Base-by-base conservation (phyloP, 2,329 filamentous ascomycete genomes). In the Xylaria sp. region DNA sequence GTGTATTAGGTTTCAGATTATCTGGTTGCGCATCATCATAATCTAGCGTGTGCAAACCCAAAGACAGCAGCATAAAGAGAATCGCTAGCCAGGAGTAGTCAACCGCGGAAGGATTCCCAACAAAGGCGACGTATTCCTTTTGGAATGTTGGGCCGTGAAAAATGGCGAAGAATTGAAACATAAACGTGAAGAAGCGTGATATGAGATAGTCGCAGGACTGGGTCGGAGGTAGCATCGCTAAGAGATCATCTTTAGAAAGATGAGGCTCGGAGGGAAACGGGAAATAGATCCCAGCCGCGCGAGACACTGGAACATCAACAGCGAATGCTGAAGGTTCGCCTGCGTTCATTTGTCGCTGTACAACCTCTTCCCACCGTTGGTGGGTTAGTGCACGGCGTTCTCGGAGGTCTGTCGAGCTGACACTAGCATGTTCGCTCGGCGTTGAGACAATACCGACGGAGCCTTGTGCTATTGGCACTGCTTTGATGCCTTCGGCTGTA, bases 71-170 rank as follows among this genome's bases (percentile, higher is more conserved):
- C 62, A 66, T 65, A n/a, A 69, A 69, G 43, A 69, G 56, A 43
- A 66, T 10, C 3, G 66, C 62, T 58, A 69, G 20, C 66, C 66
- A 69, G 10, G 66, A 69, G 28, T 66, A 46, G 46, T 62, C 57
- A 13, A 59, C 62, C 10, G 56, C 20, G 13, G 62, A 60, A 59
- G 62, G 66, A 13, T 69, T 52, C n/a, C 41, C 52, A 10, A 69
- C 43, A 25, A 69, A 69, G 13, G 62, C 41, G 23, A 52, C 62
- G 33, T 66, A 69, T 54, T 69, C 66, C 36, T 57, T 69, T 36
- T 69, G 66, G 15, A 69, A 69, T 1, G 66, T 66, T 15, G 66
- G 66, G 20, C 66, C 66, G 33, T 69, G 66, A 13, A 69, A 54
- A 28, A 69, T 66, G 46, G 56, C 49, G 36, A 69, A 66, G 36